phyloP scores from a whole-genome alignment of 345 rosid species.

The Hibiscus syriacus region DNA sequence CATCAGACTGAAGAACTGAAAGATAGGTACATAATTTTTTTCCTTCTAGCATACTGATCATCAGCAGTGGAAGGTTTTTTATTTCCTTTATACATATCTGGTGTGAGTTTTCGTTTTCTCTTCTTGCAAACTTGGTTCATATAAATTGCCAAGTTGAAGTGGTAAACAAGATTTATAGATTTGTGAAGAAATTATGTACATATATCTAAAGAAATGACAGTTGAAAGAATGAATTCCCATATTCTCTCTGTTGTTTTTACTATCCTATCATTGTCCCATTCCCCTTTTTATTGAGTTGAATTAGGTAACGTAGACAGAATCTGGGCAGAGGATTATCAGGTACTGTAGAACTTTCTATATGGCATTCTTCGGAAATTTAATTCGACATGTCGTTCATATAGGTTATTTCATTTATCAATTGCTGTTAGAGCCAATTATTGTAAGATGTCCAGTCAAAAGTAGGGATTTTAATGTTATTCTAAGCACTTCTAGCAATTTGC shows the following conservation, averaged over 20 bases:
- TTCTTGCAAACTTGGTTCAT: not conserved
- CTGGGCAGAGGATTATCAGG: not conserved
- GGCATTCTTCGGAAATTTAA: not conserved
- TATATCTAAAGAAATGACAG: not conserved
- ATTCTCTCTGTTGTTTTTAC: not conserved
- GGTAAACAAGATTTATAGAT: not conserved
- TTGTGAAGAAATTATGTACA: not conserved
- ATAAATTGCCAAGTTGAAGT: not conserved
- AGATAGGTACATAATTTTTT: not conserved
- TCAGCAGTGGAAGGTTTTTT: constrained; percentile 4
- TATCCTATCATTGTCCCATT: not conserved
- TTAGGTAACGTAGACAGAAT: not conserved
- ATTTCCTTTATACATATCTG: not conserved
- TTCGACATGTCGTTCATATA: not conserved
- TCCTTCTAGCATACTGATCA: too few species aligned
- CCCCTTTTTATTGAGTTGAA: not conserved
- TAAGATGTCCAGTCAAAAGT: not conserved
- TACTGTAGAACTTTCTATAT: not conserved
- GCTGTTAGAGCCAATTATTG: not conserved
- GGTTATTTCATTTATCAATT: not conserved
- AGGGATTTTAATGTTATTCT: constrained; percentile 11
- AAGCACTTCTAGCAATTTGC: constrained; percentile 27
- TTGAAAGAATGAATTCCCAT: not conserved
- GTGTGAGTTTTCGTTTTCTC: not conserved
- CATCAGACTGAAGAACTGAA: not conserved